phyloP scores from a whole-genome alignment of 345 rosid species.

The Jatropha curcas region DNA sequence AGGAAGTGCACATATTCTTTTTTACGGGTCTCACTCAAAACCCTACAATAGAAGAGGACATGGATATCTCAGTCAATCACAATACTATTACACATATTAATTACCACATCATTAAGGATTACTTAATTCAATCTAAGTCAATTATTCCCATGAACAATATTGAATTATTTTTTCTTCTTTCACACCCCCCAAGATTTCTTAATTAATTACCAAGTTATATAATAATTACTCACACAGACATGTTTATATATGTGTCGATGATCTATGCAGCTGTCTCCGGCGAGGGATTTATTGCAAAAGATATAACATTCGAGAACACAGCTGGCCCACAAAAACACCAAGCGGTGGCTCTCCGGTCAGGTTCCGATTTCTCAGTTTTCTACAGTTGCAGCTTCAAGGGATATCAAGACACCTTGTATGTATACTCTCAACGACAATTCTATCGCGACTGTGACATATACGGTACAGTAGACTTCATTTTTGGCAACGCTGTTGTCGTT shows the following conservation, averaged over 20 bases:
- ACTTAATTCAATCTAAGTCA: no score
- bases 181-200: no score
- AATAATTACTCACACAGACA: no score
- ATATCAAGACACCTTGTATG: conserved; percentile 88
- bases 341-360: conserved; percentile 86
- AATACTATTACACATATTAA: not conserved
- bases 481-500: conserved; percentile 64
- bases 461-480: conserved; percentile 80
- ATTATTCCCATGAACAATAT: no score
- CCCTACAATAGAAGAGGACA: not conserved
- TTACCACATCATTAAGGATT: not conserved
- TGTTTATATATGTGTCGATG: not conserved
- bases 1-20: no score
- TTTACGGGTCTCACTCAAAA: no score
- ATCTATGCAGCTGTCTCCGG: conserved; percentile 60
- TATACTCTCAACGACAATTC: conserved; percentile 77
- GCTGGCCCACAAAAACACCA: conserved; percentile 85
- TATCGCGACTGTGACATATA: conserved; percentile 70
- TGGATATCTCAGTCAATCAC: not conserved
- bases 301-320: conserved; percentile 78
- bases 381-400: conserved; percentile 81
- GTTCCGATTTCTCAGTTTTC: conserved; percentile 77
- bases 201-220: no score
- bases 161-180: no score
- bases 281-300: conserved; percentile 68